Conservation (phyloP, 129 eudicot species). For the Oenanthe sinensis region DNA sequence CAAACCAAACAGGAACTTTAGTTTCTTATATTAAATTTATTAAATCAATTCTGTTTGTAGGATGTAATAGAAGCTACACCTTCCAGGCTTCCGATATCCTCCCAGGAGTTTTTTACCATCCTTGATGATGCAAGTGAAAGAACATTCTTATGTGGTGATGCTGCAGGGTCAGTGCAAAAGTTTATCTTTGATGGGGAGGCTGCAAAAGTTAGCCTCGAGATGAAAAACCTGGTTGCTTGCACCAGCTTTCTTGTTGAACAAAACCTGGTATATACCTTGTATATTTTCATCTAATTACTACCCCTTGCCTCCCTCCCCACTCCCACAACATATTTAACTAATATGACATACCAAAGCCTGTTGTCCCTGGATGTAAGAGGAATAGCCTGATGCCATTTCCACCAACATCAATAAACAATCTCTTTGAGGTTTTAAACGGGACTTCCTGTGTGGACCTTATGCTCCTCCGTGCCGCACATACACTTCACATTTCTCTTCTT, state of each 20-base stretch:
- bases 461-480: not conserved
- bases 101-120: constrained; percentile 55
- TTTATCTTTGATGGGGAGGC: constrained; percentile 75
- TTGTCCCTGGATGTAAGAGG: not conserved
- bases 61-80: constrained; percentile 67
- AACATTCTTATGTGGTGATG: constrained; percentile 79
- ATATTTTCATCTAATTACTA: not conserved
- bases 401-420: not conserved
- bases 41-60: constrained; percentile 27
- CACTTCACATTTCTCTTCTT: not conserved
- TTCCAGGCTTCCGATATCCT: constrained; percentile 52
- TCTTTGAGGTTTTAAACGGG: not conserved
- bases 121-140: constrained; percentile 83
- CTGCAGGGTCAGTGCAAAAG: constrained; percentile 68
- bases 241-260: constrained; percentile 84
- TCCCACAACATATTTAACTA: not conserved
- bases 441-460: not conserved
- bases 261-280: constrained; percentile 50
- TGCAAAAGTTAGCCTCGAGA: constrained; percentile 56
- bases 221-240: constrained; percentile 71
- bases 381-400: not conserved
- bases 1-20: not conserved
- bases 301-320: not conserved
- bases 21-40: not conserved
- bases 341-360: not conserved